Base-by-base conservation (phyloP, 2,329 filamentous ascomycete genomes). In the Venturia oleaginea region DNA sequence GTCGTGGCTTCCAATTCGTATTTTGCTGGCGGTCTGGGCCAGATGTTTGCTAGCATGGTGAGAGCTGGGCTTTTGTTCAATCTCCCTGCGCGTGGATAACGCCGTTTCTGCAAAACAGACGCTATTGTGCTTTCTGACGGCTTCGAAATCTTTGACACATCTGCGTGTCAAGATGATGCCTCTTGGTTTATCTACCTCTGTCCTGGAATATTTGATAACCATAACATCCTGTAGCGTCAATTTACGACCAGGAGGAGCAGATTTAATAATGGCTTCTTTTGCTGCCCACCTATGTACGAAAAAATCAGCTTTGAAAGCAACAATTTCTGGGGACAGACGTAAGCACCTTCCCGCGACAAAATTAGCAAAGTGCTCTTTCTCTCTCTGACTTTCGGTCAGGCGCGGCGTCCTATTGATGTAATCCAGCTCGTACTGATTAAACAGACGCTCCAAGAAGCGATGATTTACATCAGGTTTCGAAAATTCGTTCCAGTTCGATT, bases 231-330 rank as follows among this genome's bases (percentile, higher is more conserved):
- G 30, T n/a, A 61, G 30, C 5, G 34, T 30, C 30, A 40, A 22
- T 40, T 42, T 61, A 19, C 24, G 59, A 61, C 22, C 59, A 40
- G 42, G 42, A 46, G 32, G 68, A 32, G 64, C 63, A 8, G 78
- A 78, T 70, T 81, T 81, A 59, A 80, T 76, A 38, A 75, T 74
- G 17, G 79, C 79, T 72, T 81, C 79, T 69, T 81, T 81, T n/a
- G 79, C 79, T 17, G 79, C 79, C 71, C 78, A 81, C 69, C 78
- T 78, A 51, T 17, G 17, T 27, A 4, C 5, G 1, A 22, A 30
- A 24, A 27, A 8, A 6, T 30, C 48, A 34, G 24, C 37, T 51
- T 24, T 37, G 19, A 22, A 27, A 34, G 40, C 40, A 32, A 48
- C 13, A 19, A 19, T n/a, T 19, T 43, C 42, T 37, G 59, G 13